Conservation (phyloP, 495 filamentous ascomycete genomes). For the Penicillium robsamsonii region DNA sequence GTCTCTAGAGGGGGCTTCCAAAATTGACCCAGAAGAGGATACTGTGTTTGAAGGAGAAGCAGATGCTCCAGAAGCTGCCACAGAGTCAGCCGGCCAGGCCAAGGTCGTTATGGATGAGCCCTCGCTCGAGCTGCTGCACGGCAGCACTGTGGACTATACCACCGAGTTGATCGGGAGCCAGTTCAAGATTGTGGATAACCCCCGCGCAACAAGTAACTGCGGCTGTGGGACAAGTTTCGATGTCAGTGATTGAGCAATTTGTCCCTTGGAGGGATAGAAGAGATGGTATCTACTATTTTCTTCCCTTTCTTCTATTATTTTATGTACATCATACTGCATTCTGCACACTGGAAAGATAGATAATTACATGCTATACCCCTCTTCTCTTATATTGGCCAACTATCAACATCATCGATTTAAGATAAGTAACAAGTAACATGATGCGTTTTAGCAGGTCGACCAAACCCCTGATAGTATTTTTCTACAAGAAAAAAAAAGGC, state of each 20-base stretch:
- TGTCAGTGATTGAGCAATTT: conserved; percentile 57
- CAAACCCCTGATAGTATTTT: too few species aligned
- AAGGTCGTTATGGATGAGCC: conserved; percentile 87
- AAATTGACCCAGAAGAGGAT: conserved; percentile 71
- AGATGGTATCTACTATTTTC: conserved; percentile 12
- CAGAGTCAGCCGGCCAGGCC: conserved; percentile 53
- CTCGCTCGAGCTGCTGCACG: conserved; percentile 84
- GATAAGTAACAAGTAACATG: too few species aligned
- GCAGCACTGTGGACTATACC: conserved; percentile 91
- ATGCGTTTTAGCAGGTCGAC: too few species aligned
- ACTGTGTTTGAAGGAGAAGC: conserved; percentile 53
- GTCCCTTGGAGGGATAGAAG: background rate
- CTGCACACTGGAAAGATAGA: conserved; percentile 21
- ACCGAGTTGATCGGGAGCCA: conserved; percentile 97
- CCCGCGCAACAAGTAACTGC: conserved; percentile 86
- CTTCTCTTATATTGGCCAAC: conserved; percentile 12
- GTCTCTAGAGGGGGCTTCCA: conserved; percentile 64
- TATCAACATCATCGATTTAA: too few species aligned
- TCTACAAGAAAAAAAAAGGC: too few species aligned
- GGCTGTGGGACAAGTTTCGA: conserved; percentile 98
- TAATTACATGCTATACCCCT: conserved; percentile 33
- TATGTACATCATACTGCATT: conserved; percentile 26
- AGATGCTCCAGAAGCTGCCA: conserved; percentile 21
- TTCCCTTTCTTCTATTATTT: background rate
- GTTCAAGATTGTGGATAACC: conserved; percentile 95